phyloP scores from a whole-genome alignment of 208 protist genomes.

The Leptomonas seymouri region DNA sequence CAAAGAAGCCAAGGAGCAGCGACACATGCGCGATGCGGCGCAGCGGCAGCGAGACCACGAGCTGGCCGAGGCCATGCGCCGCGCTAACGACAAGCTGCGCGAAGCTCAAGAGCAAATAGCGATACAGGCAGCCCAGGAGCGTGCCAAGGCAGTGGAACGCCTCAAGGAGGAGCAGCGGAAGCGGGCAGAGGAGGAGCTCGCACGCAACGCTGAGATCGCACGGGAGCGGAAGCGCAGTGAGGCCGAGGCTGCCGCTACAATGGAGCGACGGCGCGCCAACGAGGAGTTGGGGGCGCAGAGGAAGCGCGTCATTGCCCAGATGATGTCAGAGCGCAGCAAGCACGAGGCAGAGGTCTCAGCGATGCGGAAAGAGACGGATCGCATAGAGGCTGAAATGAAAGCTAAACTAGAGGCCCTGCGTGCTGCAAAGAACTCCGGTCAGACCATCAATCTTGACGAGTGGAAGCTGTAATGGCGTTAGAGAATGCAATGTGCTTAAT shows the following conservation, averaged over 20 bases:
- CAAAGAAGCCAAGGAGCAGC: constrained; percentile 49
- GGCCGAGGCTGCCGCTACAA: constrained; percentile 49
- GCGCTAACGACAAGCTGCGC: constrained; percentile 65
- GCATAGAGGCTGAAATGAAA: constrained; percentile 87
- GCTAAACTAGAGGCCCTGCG: constrained; percentile 88
- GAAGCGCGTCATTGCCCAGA: constrained; percentile 61
- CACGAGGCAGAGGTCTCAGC: constrained; percentile 77
- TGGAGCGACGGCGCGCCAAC: constrained; percentile 49
- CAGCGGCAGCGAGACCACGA: constrained; percentile 65
- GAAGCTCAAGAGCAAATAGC: constrained; percentile 62
- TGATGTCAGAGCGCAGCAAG: constrained; percentile 59
- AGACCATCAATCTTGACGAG: constrained; percentile 84
- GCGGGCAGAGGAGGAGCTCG: constrained; percentile 48
- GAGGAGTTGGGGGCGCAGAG: constrained; percentile 67
- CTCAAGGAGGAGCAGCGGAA: constrained; percentile 44
- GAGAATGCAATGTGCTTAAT: constrained; percentile 7
- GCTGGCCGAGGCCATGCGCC: constrained; percentile 58
- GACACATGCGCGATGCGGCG: constrained; percentile 40
- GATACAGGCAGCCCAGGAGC: constrained; percentile 46
- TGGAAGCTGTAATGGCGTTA: constrained; percentile 60
- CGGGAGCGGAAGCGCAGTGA: constrained; percentile 50
- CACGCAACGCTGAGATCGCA: constrained; percentile 26
- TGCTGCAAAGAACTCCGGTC: constrained; percentile 70
- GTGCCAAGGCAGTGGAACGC: constrained; percentile 35
- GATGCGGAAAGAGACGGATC: constrained; percentile 85